Percentiles rank a stretch among this genome's conserved stretches.
These are phyloP conservation scores for Actinomortierella wolfii DNA, from an alignment of 371 early-diverging fungal genomes.

Conservation along the genomic window DNA sequence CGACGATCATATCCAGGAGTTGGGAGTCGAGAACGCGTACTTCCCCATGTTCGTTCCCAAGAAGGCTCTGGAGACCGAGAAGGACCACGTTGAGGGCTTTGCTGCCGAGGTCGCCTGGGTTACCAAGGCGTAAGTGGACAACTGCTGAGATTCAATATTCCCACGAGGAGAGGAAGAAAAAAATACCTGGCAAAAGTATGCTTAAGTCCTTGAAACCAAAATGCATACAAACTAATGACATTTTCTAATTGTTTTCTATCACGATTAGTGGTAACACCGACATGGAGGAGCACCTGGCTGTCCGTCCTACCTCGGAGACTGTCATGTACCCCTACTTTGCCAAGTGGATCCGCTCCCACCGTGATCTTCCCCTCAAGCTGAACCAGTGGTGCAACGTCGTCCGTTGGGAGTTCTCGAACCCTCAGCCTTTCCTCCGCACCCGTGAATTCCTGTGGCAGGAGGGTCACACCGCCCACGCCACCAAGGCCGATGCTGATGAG, in stretches of 20 bases:
- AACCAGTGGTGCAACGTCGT: conserved; percentile 99
- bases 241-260: too few species aligned
- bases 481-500: conserved; percentile 87
- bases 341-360: conserved; percentile 98
- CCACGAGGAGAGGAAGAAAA: conserved; percentile 4
- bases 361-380: conserved; percentile 98
- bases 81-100: conserved; percentile 99
- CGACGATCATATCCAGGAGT: conserved; percentile 86
- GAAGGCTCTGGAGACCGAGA: conserved; percentile 93
- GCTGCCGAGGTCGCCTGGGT: conserved; percentile 99
- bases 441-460: conserved; percentile 99
- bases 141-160: not conserved
- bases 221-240: too few species aligned
- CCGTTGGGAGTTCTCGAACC: conserved; percentile 99
- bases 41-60: conserved; percentile 99
- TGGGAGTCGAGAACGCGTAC: conserved; percentile 98
- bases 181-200: too few species aligned
- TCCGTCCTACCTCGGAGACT: conserved; percentile 99
- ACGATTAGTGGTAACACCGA: conserved; percentile 81
- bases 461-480: conserved; percentile 99
- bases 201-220: too few species aligned
- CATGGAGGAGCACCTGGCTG: conserved; percentile 97
- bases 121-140: conserved; percentile 81
- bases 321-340: conserved; percentile 99
- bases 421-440: conserved; percentile 99